Conservation (phyloP, 768 basidiomycete genomes). For the Scleroderma citrinum region DNA sequence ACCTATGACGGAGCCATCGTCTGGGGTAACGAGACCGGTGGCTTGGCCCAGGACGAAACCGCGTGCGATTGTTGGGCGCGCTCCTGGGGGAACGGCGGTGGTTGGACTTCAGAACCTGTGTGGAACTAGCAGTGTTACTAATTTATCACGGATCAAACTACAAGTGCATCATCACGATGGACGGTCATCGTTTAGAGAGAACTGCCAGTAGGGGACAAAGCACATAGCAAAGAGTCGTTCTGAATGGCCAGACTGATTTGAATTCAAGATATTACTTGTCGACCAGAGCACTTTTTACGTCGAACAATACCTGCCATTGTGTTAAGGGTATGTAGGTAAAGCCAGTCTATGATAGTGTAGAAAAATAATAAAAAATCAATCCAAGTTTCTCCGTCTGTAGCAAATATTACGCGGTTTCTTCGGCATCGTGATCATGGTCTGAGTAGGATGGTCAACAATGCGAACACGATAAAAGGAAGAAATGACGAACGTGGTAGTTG, state of each 20-base stretch:
- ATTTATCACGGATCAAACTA: too few species aligned
- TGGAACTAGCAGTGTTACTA: neutral
- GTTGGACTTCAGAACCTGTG: neutral
- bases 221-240: too few species aligned
- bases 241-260: too few species aligned
- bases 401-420: constrained; percentile 58
- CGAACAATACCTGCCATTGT: too few species aligned
- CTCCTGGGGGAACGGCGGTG: neutral
- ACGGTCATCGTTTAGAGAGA: too few species aligned
- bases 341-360: too few species aligned
- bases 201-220: too few species aligned
- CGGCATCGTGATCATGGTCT: constrained; percentile 96
- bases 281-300: too few species aligned
- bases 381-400: constrained; percentile 60
- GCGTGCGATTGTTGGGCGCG: neutral
- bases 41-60: neutral
- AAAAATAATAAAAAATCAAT: constrained; percentile 20
- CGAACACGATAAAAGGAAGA: neutral
- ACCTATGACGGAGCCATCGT: neutral
- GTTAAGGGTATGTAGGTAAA: too few species aligned
- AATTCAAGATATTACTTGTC: too few species aligned
- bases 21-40: neutral
- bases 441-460: constrained; percentile 8
- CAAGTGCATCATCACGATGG: too few species aligned
- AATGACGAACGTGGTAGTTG: constrained; percentile 78